Conservation (phyloP, 129 eudicot genomes). For the Glebionis coronaria region DNA sequence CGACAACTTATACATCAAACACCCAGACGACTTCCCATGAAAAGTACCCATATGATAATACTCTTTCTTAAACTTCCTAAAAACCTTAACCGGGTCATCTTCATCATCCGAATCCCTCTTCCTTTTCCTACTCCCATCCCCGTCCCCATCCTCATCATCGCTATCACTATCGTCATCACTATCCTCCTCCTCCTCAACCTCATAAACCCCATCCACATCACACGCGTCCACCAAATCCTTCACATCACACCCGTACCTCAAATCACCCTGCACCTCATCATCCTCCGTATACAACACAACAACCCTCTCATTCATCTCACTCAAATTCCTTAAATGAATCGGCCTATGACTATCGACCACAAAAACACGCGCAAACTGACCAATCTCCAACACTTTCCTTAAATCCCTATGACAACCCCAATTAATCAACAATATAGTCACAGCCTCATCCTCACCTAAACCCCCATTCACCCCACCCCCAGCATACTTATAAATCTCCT, state of each 20-base stretch:
- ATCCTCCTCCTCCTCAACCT: constrained; percentile 52
- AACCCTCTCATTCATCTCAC: constrained; percentile 60
- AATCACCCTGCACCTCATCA: constrained; percentile 84
- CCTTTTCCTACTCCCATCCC: constrained; percentile 46
- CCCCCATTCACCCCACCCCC: constrained; percentile 41
- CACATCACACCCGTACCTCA: constrained; percentile 71
- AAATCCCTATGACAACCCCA: constrained; percentile 99
- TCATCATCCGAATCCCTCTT: constrained; percentile 61
- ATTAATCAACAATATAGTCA: constrained; percentile 75
- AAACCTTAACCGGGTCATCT: constrained; percentile 65
- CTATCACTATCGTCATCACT: constrained; percentile 48
- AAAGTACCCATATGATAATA: constrained; percentile 87
- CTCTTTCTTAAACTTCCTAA: constrained; percentile 62
- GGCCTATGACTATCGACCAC: constrained; percentile 95
- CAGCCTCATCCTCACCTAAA: constrained; percentile 42
- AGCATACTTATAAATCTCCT: constrained; percentile 73
- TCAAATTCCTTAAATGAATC: constrained; percentile 83
- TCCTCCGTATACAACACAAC: constrained; percentile 75
- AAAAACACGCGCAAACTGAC: constrained; percentile 60
- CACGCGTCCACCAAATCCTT: constrained; percentile 71
- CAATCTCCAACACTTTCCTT: constrained; percentile 48
- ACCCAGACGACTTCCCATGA: constrained; percentile 97
- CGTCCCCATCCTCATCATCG: constrained; percentile 46
- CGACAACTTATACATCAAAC: constrained; percentile 88
- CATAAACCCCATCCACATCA: constrained; percentile 82